Evolutionary conservation across 306 rosid genomes (phyloP).

Genomic region (Biancaea sappan): DNA sequence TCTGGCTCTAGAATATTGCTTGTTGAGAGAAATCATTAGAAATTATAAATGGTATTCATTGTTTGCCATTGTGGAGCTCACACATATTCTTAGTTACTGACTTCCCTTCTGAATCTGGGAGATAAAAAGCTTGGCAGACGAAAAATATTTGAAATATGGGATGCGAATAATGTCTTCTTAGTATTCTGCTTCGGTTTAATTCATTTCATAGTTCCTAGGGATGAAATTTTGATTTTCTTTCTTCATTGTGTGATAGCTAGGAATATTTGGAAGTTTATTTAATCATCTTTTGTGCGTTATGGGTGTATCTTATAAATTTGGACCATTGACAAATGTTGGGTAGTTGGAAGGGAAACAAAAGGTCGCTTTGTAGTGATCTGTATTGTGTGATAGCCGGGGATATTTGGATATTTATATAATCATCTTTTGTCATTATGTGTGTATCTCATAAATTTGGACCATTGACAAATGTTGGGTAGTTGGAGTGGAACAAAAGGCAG

Average conservation of each 20-base stretch:
- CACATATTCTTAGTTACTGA: too few relatives aligned
- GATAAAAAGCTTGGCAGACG: too few relatives aligned
- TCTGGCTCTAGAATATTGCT: neutral
- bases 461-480: neutral
- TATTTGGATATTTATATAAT: neutral
- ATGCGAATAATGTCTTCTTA: neutral
- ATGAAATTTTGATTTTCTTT: neutral
- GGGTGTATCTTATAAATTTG: neutral
- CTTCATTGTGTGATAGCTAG: neutral
- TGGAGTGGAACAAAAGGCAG: neutral
- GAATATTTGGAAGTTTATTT: neutral
- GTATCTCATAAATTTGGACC: neutral
- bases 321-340: neutral
- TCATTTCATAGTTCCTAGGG: neutral
- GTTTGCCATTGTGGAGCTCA: too few relatives aligned
- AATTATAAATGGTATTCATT: too few relatives aligned
- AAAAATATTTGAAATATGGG: neutral
- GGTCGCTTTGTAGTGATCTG: too few relatives aligned
- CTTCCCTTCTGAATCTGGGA: too few relatives aligned
- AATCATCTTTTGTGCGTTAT: neutral
- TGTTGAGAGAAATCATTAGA: neutral
- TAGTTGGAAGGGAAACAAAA: too few relatives aligned
- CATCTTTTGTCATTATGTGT: neutral
- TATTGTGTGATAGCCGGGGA: neutral
- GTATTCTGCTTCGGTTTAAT: neutral